Base-by-base conservation (phyloP, 306 rosid genomes). In the Castanea sativa region DNA sequence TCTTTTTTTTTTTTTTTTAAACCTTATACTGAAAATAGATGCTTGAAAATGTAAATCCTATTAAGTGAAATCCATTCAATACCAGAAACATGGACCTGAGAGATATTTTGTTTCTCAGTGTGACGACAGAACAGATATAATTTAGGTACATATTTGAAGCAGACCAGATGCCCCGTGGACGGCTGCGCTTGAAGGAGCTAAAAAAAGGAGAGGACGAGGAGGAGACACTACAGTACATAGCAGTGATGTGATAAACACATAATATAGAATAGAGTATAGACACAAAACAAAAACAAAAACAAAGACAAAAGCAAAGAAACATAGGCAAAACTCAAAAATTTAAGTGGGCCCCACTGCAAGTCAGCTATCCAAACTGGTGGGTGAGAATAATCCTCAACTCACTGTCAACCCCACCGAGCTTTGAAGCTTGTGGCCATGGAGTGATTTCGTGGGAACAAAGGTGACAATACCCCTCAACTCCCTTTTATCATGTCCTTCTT, bases 391-490 rank as follows among this genome's bases (percentile, higher is more conserved):
- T 61, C 68, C 6, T 1, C n/a, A 76, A 45, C 81, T 77, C 81
- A 21, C 53, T 81, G 87, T 90, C 86, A 77, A 74, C 79, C 86
- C 85, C 89, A 86, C 75, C 56, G 69, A 41, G 76, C 82, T 85
- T 87, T 76, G 74, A 79, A 89, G 85, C 60, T 86, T 89, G 98
- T 94, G 98, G 98, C 88, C 73, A 81, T 71, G 29, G 74, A 68
- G 80, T 69, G 73, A 80, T 55, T 52, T 72, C 76, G 58, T 53
- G 21, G 79, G 41, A 76, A 72, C 86, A 71, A 23, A 78, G 80
- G 80, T 82, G 88, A 90, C 90, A 76, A 81, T 76, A 79, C 71
- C 80, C 68, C 88, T 52, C 78, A 70, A 29, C 45, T 76, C 72
- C 33, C 45, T 38, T 38, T 38, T 38, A 38, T 38, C 11, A 7